These are phyloP conservation scores for Trypanosoma avium DNA, from an alignment of 208 protist species.

Conservation along the genomic window DNA sequence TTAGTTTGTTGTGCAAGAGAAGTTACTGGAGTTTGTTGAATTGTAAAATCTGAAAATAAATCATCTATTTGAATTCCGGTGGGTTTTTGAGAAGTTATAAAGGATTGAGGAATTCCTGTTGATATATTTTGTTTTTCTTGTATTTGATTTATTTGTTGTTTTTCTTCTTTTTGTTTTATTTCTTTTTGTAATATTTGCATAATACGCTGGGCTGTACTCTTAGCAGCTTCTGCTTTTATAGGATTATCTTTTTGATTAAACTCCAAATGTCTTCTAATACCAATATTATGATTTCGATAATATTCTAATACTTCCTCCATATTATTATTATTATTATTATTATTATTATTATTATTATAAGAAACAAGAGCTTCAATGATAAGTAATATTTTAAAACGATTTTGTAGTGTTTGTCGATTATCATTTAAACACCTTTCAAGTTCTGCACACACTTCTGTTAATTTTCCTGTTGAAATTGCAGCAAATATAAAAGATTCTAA, in stretches of 20 bases:
- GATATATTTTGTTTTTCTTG: not conserved
- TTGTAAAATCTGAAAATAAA: constrained; percentile 8
- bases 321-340: constrained; percentile 1
- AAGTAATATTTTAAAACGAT: constrained; percentile 26
- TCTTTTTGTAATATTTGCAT: constrained; percentile 9
- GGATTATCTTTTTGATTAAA: constrained; percentile 15
- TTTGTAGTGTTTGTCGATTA: constrained; percentile 12
- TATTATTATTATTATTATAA: not conserved
- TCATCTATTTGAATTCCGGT: not conserved
- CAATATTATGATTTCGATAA: constrained; percentile 9
- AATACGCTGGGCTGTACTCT: constrained; percentile 11
- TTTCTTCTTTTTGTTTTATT: not conserved
- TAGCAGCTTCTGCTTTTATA: constrained; percentile 27
- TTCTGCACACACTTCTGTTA: constrained; percentile 23
- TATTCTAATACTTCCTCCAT: constrained; percentile 16
- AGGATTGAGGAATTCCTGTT: not conserved
- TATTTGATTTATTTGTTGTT: not conserved
- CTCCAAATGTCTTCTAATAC: constrained; percentile 17
- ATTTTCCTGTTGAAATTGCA: not conserved
- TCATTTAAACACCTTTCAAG: constrained; percentile 25
- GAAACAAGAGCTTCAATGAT: constrained; percentile 20
- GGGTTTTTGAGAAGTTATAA: not conserved
- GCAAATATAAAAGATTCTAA: constrained; percentile 26
- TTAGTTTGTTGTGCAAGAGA: not conserved
- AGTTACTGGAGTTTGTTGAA: not conserved